Base-by-base conservation (phyloP, 768 basidiomycete genomes). In the Calocera viscosa region DNA sequence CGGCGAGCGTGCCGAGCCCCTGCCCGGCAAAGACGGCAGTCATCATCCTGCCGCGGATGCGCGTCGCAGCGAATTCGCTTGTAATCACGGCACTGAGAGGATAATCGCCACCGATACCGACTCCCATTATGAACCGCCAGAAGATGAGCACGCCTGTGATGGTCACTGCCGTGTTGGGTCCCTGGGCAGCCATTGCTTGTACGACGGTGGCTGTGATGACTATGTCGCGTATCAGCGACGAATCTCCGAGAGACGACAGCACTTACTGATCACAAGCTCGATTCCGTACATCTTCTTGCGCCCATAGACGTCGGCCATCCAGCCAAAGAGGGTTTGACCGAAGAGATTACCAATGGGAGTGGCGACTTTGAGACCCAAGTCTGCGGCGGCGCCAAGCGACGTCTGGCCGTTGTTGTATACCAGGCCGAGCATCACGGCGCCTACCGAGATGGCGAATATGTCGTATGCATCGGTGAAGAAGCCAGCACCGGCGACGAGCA, bases 201-300 rank as follows among this genome's bases (percentile, higher is more conserved):
- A 74, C 76, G 49, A 76, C 69, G 43, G 76, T 77, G 32, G 74
- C 76, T 63, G 75, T 69, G 66, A 77, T 75, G 72, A 77, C 76
- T 72, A 75, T 74, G 74, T n/a, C n/a, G n/a, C n/a, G n/a, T 40
- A 10, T 40, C 19, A 19, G 39, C 11, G 10, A 19, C 10, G 39
- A 40, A 19, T 40, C 39, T 40, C 11, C 39, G 34, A 30, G 34
- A 26, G 28, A 1, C 32, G 33, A 49, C 64, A 41, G 39, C 7
- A 69, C 60, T 32, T 47, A 63, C 64, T 32, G 30, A 74, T 68
- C 49, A 74, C 68, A 30, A 76, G 68, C 53, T 76, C 75, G 38
- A 83, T 70, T 33, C 82, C 82, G 68, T 84, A 76, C 75, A 77
- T 77, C 66, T 71, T 71, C 73, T 77, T 77, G 28, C 76, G 68